A percentile compares a stretch with the other conserved stretches of the same genome.
Conservation (phyloP, 352 stramenopile genomes). For the Thalassiosira sp. region DNA sequence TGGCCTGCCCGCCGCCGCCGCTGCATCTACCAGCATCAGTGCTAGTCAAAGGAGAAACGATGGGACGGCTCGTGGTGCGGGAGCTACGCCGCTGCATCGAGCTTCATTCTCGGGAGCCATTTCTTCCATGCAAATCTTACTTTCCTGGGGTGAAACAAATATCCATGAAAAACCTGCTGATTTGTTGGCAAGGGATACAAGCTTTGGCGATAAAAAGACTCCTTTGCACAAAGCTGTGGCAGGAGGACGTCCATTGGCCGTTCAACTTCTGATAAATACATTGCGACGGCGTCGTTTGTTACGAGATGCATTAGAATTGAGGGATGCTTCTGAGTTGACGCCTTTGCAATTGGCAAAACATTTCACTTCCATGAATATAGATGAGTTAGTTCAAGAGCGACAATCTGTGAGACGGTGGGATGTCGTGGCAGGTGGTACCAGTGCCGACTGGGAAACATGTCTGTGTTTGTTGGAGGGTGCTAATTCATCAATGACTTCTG, state of each 20-base stretch:
- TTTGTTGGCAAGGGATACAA: constrained; percentile 52
- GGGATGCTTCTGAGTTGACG: constrained; percentile 53
- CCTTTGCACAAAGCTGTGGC: constrained; percentile 77
- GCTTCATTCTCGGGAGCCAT: constrained; percentile 72
- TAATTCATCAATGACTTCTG: background rate
- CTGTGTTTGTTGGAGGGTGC: constrained; percentile 21
- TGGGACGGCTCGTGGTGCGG: constrained; percentile 2
- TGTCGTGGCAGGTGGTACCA: constrained; percentile 52
- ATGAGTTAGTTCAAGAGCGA: constrained; percentile 49
- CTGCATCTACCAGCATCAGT: background rate
- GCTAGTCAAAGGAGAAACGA: constrained; percentile 4
- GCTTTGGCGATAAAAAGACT: constrained; percentile 72
- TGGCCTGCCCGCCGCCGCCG: constrained; percentile 1
- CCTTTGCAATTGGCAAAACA: constrained; percentile 58
- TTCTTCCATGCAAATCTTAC: constrained; percentile 72
- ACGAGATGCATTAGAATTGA: constrained; percentile 22
- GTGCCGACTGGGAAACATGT: constrained; percentile 69
- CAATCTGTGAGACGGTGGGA: constrained; percentile 72
- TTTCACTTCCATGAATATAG: constrained; percentile 25
- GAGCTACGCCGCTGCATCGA: constrained; percentile 71
- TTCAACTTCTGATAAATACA: constrained; percentile 67
- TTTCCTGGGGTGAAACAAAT: constrained; percentile 44
- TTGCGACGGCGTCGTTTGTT: constrained; percentile 38
- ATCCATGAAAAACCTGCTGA: constrained; percentile 17
- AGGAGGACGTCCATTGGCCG: constrained; percentile 67